Conservation (phyloP, 148 eudicot genomes). For the Dysphania ambrosioides region DNA sequence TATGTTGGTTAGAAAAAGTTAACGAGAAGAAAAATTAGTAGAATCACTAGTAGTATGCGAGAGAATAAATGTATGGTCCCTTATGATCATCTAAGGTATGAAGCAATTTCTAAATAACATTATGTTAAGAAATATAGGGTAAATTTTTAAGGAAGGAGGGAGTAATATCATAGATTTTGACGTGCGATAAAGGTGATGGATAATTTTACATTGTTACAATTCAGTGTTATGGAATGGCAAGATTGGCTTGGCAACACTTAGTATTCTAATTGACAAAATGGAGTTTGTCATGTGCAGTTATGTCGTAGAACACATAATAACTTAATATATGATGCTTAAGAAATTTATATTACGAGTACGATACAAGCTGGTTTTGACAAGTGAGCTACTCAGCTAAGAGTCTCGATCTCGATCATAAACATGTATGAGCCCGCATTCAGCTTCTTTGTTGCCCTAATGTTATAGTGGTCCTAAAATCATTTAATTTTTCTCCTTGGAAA, state of each 20-base stretch:
- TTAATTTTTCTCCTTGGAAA: neutral
- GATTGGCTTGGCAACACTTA: too few relatives aligned
- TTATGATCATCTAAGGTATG: too few relatives aligned
- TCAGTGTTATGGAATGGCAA: neutral
- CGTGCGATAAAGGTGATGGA: neutral
- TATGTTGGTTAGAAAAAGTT: too few relatives aligned
- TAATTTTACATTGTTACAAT: too few relatives aligned
- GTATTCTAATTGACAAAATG: neutral
- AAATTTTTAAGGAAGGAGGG: too few relatives aligned
- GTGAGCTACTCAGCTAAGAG: neutral
- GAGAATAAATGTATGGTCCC: too few relatives aligned
- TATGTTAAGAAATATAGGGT: too few relatives aligned
- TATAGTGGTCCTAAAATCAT: slow-evolving; percentile 15
- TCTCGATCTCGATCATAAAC: neutral
- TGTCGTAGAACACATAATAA: neutral
- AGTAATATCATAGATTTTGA: neutral
- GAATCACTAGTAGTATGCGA: too few relatives aligned
- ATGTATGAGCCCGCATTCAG: neutral
- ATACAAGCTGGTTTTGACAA: neutral
- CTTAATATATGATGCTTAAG: too few relatives aligned
- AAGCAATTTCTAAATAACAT: too few relatives aligned
- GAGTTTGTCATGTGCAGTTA: neutral
- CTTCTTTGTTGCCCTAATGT: neutral
- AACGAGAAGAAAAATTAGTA: too few relatives aligned
- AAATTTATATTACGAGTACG: neutral